Evolutionary conservation across 371 early-diverging fungal species (phyloP), one percentile per base, ranked within the genome.

Genomic region (Capillidium rhysosporum): DNA sequence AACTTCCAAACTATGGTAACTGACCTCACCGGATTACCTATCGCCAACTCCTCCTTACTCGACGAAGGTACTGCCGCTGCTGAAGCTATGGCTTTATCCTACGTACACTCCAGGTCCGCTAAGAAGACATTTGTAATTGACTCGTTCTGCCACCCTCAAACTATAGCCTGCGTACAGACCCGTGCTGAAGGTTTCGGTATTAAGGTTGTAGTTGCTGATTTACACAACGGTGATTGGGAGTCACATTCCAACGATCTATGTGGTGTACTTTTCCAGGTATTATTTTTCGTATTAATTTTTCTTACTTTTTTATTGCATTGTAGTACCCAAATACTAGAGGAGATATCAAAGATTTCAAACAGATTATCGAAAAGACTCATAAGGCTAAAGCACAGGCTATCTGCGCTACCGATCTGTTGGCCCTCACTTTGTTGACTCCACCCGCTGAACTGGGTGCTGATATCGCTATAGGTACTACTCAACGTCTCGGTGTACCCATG

Each of bases 1-100:
- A 94, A 95, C 71, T 96, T 74, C 72, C 95, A 96, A 67, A 94
- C 95, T 8, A 82, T 95, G 79, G 82, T 96, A 52, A 69, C 74
- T 20, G 94, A 95, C 60, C 63, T 96, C 46, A 94, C 97, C 1
- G 94, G 96, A 12, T 65, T 96, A 60, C 79, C 86, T 16, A 83
- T 95, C 43, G 87, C 97, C 56, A 96, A 96, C 61, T 93, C 97
- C 30, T 89, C 90, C 29, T 69, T 96, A 57, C 70, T 96, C 56
- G 97, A 96, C 58, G 97, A 96, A 72, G 95, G 92, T 49, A 95
- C 95, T 25, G 96, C 97, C 39, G 97, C 97, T 34, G 95, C 82
- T 25, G 97, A 96, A 71, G 95, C 97, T 34, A 89, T 96, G 88
- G 70, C 87, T 49, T 83, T 93, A 77, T 80, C 84, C 65, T 84